Percentiles rank a stretch among this genome's conserved stretches.
These are phyloP conservation scores for Saxophila tyrrhenica DNA, from an alignment of 495 filamentous ascomycete genomes.

Conservation along the genomic window DNA sequence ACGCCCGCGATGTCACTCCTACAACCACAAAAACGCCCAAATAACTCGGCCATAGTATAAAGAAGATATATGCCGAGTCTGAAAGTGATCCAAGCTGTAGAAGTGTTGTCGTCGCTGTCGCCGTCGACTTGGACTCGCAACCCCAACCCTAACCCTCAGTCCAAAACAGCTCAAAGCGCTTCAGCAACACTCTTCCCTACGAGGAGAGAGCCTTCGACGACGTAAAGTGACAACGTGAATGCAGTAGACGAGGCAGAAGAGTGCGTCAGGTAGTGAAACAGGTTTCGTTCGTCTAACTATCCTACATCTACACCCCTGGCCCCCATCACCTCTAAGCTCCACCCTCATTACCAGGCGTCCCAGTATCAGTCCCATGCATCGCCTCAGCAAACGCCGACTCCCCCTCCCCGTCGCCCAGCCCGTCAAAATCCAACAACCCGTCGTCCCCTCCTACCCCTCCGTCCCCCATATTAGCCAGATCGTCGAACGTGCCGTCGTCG, in stretches of 20 bases:
- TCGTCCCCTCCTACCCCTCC: slow-evolving; percentile 32
- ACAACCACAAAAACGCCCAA: background rate
- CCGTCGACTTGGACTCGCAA: background rate
- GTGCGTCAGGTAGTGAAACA: too few relatives aligned
- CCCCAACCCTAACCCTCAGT: background rate
- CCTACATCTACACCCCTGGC: too few relatives aligned
- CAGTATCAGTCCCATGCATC: slow-evolving; percentile 42
- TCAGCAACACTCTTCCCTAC: too few relatives aligned
- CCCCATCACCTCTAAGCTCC: background rate
- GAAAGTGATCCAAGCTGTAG: too few relatives aligned
- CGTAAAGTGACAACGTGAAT: too few relatives aligned
- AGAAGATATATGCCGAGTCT: too few relatives aligned
- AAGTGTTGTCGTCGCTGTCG: background rate
- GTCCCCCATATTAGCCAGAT: slow-evolving; percentile 42
- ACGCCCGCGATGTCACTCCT: too few relatives aligned
- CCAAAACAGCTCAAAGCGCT: too few relatives aligned
- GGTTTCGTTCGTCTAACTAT: too few relatives aligned
- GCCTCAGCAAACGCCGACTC: slow-evolving; percentile 54
- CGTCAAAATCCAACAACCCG: slow-evolving; percentile 34
- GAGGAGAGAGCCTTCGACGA: too few relatives aligned
- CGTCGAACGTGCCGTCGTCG: slow-evolving; percentile 48
- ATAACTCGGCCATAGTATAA: too few relatives aligned
- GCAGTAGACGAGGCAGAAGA: too few relatives aligned
- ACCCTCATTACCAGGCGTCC: background rate
- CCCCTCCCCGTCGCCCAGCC: slow-evolving; percentile 31